These are phyloP conservation scores for Aspergillus tamarii DNA, from an alignment of 2,329 filamentous ascomycete genomes.

Conservation along the genomic window DNA sequence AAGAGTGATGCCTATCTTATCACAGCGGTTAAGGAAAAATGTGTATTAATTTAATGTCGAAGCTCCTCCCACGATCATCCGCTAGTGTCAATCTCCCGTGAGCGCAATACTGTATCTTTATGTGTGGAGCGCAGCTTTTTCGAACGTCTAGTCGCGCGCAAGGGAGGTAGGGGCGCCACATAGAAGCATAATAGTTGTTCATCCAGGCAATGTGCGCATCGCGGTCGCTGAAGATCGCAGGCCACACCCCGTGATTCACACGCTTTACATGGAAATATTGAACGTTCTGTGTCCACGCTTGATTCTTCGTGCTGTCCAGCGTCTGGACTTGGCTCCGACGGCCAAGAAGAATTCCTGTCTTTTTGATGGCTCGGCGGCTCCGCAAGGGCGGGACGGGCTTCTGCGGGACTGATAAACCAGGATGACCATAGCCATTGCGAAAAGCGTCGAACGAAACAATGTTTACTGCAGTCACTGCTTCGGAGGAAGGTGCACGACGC, in stretches of 20 bases:
- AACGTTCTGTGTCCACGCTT: background rate
- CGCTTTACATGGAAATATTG: conserved; percentile 28
- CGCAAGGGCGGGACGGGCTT: background rate
- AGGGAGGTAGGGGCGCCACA: conserved; percentile 26
- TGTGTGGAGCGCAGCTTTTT: conserved; percentile 12
- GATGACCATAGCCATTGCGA: conserved; percentile 24
- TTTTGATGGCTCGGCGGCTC: conserved; percentile 5
- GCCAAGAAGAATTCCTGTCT: background rate
- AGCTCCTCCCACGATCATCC: background rate
- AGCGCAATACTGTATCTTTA: background rate
- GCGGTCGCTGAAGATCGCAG: conserved; percentile 34
- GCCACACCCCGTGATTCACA: conserved; percentile 32
- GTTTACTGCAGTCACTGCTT: conserved; percentile 3
- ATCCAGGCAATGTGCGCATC: conserved; percentile 35
- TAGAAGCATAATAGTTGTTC: conserved; percentile 40
- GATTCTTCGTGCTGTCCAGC: background rate
- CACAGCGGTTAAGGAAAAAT: background rate
- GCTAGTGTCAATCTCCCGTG: conserved; percentile 7
- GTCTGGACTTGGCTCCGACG: background rate
- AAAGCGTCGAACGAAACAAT: conserved; percentile 16
- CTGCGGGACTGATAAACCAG: conserved; percentile 11
- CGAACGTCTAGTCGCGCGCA: conserved; percentile 21
- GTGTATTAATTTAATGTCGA: background rate
- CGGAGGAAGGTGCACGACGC: conserved; percentile 7
- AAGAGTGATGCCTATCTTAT: background rate